Percentiles rank a stretch among this genome's conserved stretches.
These are phyloP conservation scores for Rhipidocladum racemiflorum DNA, from an alignment of 176 grass and related monocot genomes.

Conservation along the genomic window DNA sequence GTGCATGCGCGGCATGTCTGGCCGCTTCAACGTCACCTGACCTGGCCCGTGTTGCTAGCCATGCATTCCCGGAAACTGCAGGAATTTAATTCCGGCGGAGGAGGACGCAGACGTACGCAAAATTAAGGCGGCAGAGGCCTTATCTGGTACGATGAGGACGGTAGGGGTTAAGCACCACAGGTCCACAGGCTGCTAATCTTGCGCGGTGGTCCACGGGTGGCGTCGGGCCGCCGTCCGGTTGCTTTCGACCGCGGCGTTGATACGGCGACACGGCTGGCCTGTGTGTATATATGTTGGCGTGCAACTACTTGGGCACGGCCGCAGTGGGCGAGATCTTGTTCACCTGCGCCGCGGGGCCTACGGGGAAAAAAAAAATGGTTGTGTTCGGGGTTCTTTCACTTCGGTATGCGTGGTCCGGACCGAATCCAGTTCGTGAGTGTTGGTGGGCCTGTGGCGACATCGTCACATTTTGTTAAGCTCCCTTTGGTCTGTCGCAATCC, in stretches of 20 bases:
- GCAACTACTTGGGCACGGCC: background rate
- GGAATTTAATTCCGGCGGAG: no score
- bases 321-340: background rate
- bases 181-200: constrained; percentile 36
- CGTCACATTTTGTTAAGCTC: background rate
- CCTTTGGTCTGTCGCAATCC: no score
- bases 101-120: background rate
- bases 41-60: no score
- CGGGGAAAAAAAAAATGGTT: background rate
- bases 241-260: constrained; percentile 25
- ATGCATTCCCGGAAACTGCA: background rate
- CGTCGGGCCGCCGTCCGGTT: background rate
- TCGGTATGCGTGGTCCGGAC: background rate
- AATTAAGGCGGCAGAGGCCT: constrained; percentile 32
- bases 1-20: constrained; percentile 38
- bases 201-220: background rate
- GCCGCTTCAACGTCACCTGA: background rate
- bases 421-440: constrained; percentile 11
- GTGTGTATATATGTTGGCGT: background rate
- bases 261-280: background rate
- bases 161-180: background rate
- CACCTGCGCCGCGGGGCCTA: background rate
- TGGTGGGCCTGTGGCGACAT: background rate
- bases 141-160: constrained; percentile 28
- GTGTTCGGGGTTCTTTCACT: background rate